A percentile compares a stretch with the other conserved stretches of the same genome.
These are phyloP conservation scores for Gelatoporia subvermispora DNA, from an alignment of 768 basidiomycete species.

Conservation along the genomic window DNA sequence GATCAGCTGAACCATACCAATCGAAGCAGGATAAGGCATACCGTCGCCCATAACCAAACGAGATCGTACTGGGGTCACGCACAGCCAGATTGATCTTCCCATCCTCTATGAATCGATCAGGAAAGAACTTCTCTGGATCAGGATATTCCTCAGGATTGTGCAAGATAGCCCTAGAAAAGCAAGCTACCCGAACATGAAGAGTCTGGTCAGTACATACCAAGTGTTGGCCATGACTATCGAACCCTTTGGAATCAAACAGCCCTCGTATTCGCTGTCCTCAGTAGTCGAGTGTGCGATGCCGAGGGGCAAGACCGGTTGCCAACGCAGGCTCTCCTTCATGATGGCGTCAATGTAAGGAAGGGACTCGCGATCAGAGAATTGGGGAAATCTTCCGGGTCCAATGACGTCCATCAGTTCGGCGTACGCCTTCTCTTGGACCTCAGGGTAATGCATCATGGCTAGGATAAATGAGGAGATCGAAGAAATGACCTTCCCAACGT, in stretches of 20 bases:
- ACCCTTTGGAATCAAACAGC: slow-evolving; percentile 15
- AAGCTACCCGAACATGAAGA: not conserved
- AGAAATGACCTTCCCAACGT: slow-evolving; percentile 28
- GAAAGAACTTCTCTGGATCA: slow-evolving; percentile 19
- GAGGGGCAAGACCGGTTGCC: slow-evolving; percentile 20
- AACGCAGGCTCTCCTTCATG: slow-evolving; percentile 26
- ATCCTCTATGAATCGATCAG: slow-evolving; percentile 25
- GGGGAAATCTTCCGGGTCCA: slow-evolving; percentile 21
- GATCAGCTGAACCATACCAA: no score
- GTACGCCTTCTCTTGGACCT: slow-evolving; percentile 20
- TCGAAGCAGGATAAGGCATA: not conserved
- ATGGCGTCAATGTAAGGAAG: slow-evolving; percentile 27
- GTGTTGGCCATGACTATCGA: slow-evolving; percentile 10
- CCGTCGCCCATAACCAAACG: slow-evolving; percentile 33
- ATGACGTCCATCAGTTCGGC: slow-evolving; percentile 22
- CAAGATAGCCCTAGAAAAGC: slow-evolving; percentile 18
- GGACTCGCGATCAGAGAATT: slow-evolving; percentile 10
- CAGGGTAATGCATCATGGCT: slow-evolving; percentile 22
- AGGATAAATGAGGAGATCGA: slow-evolving; percentile 23
- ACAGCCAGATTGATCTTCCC: slow-evolving; percentile 46
- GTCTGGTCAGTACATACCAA: slow-evolving; percentile 8
- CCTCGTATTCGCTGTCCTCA: slow-evolving; percentile 14
- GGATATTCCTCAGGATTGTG: slow-evolving; percentile 21
- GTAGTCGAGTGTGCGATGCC: slow-evolving; percentile 10
- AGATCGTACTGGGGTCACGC: slow-evolving; percentile 20